These are phyloP conservation scores for Combretum micranthum DNA, from an alignment of 345 rosid species.

Conservation along the genomic window DNA sequence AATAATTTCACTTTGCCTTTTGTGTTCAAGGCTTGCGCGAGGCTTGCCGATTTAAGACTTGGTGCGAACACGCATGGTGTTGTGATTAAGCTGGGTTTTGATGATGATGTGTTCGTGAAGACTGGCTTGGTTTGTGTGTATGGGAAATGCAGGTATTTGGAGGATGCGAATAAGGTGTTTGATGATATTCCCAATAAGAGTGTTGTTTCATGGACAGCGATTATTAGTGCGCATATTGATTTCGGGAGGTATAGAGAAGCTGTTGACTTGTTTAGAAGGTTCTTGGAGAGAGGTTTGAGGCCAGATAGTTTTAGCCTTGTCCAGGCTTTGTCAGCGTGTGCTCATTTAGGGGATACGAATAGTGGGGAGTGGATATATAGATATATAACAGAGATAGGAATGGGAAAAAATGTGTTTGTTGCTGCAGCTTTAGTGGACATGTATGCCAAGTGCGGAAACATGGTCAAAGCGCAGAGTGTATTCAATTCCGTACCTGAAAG, in stretches of 20 bases:
- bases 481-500: conserved; percentile 52
- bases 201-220: conserved; percentile 40
- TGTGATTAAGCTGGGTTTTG: conserved; percentile 30
- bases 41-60: conserved; percentile 17
- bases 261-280: conserved; percentile 35
- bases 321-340: conserved; percentile 46
- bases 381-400: conserved; percentile 26
- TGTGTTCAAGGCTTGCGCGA: conserved; percentile 38
- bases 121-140: conserved; percentile 40
- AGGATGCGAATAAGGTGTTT: conserved; percentile 31
- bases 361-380: conserved; percentile 52
- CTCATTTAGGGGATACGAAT: conserved; percentile 37
- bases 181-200: conserved; percentile 35
- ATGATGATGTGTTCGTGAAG: conserved; percentile 35
- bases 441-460: conserved; percentile 55
- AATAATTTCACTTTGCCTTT: conserved; percentile 38
- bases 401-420: conserved; percentile 40
- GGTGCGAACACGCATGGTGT: conserved; percentile 25
- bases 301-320: conserved; percentile 50
- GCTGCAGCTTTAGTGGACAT: conserved; percentile 55
- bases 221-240: conserved; percentile 30
- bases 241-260: conserved; percentile 40
- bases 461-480: conserved; percentile 47
- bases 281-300: conserved; percentile 45
- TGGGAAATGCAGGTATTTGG: conserved; percentile 27